Evolutionary conservation across 306 rosid species (phyloP), one percentile per base, ranked within the genome.

Genomic region (Cicer arietinum): DNA sequence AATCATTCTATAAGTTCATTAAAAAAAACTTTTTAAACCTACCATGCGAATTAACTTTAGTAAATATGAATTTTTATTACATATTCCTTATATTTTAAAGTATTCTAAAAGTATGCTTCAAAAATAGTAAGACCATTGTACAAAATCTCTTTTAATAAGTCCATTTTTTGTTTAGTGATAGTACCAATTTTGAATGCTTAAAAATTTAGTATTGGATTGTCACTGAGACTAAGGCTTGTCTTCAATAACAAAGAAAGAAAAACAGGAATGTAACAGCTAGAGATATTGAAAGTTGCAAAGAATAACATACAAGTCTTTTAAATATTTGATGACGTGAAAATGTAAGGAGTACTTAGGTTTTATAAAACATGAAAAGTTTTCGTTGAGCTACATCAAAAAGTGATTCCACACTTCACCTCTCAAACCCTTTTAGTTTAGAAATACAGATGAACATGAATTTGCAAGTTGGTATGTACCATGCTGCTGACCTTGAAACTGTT

Each of bases 401-500:
- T 30, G 37, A 30, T 30, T 30, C 37, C 37, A 30, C 37, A 30
- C 37, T 30, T 30, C 37, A 30, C 35, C 5, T 25, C 18, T 60
- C 42, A 41, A 50, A n/a, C 58, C 51, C 72, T 60, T 70, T 87
- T 64, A 87, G 80, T 79, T 80, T 77, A 89, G 71, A 81, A 90
- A 86, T 50, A 78, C 84, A 44, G 77, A 84, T 69, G 85, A 79
- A 84, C 87, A 83, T 20, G 91, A 83, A 81, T 69, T 87, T 75
- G 90, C 80, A 77, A 84, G 68, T 77, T 78, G 90, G 78, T 73
- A 84, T 45, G 61, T 82, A 45, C 88, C 83, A 64, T 30, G 5
- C 37, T 84, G 79, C 87, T 85, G 89, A n/a, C 88, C 85, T 65
- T 60, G 84, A 45, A 79, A 74, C 69, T 82, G 91, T 80, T 79